phyloP scores from a whole-genome alignment of 1,284 basidiomycete species.

The Wolfiporia cocos region DNA sequence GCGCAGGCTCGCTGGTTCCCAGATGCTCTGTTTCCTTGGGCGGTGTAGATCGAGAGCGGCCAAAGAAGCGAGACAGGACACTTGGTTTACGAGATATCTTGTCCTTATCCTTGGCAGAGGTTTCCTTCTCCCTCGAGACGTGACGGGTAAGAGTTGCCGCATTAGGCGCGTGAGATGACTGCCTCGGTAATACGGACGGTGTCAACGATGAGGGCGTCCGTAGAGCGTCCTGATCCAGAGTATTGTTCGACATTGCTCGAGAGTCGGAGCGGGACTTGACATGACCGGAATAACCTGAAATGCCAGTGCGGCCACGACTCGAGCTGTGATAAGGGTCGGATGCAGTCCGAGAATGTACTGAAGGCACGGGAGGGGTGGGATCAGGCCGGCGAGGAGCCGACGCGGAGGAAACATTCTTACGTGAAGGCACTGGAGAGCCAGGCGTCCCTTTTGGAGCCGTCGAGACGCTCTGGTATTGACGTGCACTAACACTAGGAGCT shows the following conservation, averaged over 20 bases:
- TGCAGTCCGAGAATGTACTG: conserved; percentile 18
- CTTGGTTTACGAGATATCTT: conserved; percentile 27
- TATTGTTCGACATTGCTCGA: conserved; percentile 10
- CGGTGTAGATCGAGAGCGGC: conserved; percentile 32
- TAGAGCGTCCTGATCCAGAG: conserved; percentile 20
- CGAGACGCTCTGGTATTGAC: conserved; percentile 12
- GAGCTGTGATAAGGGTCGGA: conserved; percentile 22
- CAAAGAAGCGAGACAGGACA: conserved; percentile 29
- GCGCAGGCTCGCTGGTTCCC: conserved; percentile 15
- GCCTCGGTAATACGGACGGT: conserved; percentile 20
- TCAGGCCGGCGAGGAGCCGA: conserved; percentile 6
- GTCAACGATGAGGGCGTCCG: conserved; percentile 26
- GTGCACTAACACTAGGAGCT: conserved; percentile 14
- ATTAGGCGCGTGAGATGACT: conserved; percentile 7
- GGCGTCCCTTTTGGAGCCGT: conserved; percentile 14
- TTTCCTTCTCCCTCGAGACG: conserved; percentile 9
- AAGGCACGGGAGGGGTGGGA: conserved; percentile 7
- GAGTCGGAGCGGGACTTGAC: conserved; percentile 16
- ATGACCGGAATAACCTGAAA: conserved; percentile 12
- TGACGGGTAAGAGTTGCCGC: conserved; percentile 7
- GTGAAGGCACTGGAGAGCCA: conserved; percentile 11
- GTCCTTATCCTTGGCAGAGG: conserved; percentile 18
- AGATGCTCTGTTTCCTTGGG: conserved; percentile 23
- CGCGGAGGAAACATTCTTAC: conserved; percentile 17
- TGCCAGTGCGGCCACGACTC: conserved; percentile 2